Base-by-base conservation (phyloP, 352 stramenopile genomes). In the Blastocystis sp. region DNA sequence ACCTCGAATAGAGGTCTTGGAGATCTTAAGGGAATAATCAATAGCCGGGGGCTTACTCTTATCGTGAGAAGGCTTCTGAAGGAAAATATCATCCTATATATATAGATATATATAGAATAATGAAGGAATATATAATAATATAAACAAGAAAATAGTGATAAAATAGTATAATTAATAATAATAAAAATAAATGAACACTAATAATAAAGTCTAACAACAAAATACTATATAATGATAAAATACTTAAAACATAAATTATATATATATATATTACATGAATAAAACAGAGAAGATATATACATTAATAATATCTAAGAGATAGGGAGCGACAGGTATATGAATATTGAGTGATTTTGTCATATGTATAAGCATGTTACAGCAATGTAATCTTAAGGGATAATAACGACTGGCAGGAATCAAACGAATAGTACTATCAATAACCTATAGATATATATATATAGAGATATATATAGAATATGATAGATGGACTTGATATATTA, bases 301-400 rank as follows among this genome's bases (percentile, higher is more conserved):
- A 43, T 87, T 75, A 16, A 97, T 76, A 27, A 94, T 72, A 44
- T 94, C 86, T 13, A 96, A 70, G 33, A 96, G 73, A 56, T 89
- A 74, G 6, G 79, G 79, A 28, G 79, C 84, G 10, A 83, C 94
- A 2, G 91, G 89, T 55, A 96, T 83, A 67, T 94, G 96, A 24
- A 80, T 76, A 70, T 93, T 79, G 9, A 84, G 88, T 13, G 81
- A 78, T 25, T 89, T 78, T 19, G 87, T 84, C 24, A 98, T 73
- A 64, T 95, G 86, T 67, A 95, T 88, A 47, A 95, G 70, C 11
- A 95, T 70, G 62, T 88, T 80, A 5, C 95, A 78, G 68, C 88
- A 94, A 70, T 96, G 88, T 66, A 96, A 83, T 27, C 85, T 82
- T 42, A 96, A 73, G 7, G 89, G 88, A 10, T 88, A 75, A 67